Evolutionary conservation across 805 yeast species (phyloP).

Genomic region (Kodamaea laetipori): DNA sequence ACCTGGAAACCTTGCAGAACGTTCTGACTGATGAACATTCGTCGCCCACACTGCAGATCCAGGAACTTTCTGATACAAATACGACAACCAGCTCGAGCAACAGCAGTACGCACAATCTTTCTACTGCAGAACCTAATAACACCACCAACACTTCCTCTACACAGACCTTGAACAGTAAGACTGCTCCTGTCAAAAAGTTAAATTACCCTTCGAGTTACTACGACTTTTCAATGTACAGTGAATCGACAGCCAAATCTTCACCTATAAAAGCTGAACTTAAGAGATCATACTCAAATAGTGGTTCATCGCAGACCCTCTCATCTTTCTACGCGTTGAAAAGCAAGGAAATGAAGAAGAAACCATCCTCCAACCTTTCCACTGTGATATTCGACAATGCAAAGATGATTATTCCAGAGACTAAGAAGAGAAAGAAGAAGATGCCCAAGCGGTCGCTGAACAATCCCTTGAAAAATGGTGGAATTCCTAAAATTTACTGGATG

Average conservation of each 20-base stretch:
- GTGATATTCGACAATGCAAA: constrained; percentile 43
- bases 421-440: constrained; percentile 31
- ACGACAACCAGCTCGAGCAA: constrained; percentile 4
- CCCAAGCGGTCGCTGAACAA: constrained; percentile 38
- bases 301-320: constrained; percentile 26
- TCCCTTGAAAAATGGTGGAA: constrained; percentile 51
- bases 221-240: constrained; percentile 27
- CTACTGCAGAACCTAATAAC: background rate
- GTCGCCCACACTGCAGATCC: background rate
- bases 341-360: constrained; percentile 27
- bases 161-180: background rate
- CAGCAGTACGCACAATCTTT: constrained; percentile 2
- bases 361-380: constrained; percentile 35
- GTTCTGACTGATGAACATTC: background rate
- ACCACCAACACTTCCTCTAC: background rate
- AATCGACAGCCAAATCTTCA: constrained; percentile 29
- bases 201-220: constrained; percentile 15
- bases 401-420: constrained; percentile 30
- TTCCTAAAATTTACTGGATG: constrained; percentile 90
- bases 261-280: constrained; percentile 29
- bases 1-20: constrained; percentile 33
- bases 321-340: constrained; percentile 29
- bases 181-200: constrained; percentile 6
- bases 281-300: constrained; percentile 15
- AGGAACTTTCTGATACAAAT: background rate